phyloP scores from a whole-genome alignment of 208 protist genomes.

The Trypanosoma conorhini region DNA sequence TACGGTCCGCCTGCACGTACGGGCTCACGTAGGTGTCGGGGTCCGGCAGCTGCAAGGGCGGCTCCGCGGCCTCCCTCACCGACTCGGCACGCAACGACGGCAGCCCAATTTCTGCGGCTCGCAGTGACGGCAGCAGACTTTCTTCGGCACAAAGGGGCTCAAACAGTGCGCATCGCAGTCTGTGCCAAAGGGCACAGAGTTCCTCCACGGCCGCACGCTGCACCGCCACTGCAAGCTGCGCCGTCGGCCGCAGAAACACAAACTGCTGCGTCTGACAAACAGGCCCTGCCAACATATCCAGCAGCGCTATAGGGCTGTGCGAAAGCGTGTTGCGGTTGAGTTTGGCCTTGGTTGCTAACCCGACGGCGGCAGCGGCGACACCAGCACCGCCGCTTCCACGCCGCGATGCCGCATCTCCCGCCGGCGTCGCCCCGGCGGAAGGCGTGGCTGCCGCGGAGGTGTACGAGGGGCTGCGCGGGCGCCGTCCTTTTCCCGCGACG shows the following conservation, averaged over 20 bases:
- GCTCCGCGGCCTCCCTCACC: neutral
- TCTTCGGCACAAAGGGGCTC: conserved; percentile 38
- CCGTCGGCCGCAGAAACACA: conserved; percentile 53
- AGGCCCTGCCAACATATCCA: conserved; percentile 46
- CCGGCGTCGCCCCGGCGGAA: too few relatives aligned
- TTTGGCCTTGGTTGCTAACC: conserved; percentile 19
- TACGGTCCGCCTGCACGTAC: conserved; percentile 30
- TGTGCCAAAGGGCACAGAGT: conserved; percentile 43
- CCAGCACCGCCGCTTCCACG: too few relatives aligned
- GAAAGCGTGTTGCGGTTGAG: conserved; percentile 44
- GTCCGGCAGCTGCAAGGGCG: conserved; percentile 35
- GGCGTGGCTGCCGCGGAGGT: too few relatives aligned
- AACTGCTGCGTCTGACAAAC: conserved; percentile 49
- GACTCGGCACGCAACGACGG: neutral
- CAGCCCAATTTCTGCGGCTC: conserved; percentile 4
- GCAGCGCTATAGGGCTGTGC: conserved; percentile 38
- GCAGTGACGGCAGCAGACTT: conserved; percentile 29
- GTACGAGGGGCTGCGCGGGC: neutral
- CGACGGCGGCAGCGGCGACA: too few relatives aligned
- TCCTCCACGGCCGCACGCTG: conserved; percentile 48
- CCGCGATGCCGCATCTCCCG: too few relatives aligned
- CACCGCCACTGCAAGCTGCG: conserved; percentile 30
- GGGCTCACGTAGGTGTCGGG: conserved; percentile 38
- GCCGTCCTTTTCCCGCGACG: neutral
- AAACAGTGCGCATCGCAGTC: conserved; percentile 43